phyloP scores from a whole-genome alignment of 2,329 filamentous ascomycete genomes.

The Tolypocladium ophioglossoides region DNA sequence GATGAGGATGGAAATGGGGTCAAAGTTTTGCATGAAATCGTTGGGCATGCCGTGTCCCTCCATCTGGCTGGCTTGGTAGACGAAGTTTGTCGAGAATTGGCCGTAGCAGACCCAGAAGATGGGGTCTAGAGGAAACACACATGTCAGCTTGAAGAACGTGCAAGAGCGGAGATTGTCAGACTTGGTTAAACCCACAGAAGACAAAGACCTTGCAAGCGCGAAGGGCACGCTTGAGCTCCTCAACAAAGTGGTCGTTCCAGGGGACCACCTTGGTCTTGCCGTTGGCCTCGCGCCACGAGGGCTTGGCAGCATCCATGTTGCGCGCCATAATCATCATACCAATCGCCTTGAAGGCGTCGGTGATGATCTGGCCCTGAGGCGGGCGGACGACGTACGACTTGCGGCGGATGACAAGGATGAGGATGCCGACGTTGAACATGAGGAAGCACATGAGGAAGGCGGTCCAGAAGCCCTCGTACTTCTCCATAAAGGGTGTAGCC shows the following conservation, averaged over 20 bases:
- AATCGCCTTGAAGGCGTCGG: conserved; percentile 46
- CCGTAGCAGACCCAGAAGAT: conserved; percentile 60
- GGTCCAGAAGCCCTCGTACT: conserved; percentile 56
- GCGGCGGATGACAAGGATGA: conserved; percentile 35
- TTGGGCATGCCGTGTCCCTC: conserved; percentile 56
- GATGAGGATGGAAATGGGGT: conserved; percentile 55
- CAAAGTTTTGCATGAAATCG: conserved; percentile 58
- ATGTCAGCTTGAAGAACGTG: not conserved
- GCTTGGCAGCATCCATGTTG: conserved; percentile 53
- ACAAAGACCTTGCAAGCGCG: conserved; percentile 63
- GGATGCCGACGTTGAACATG: conserved; percentile 52
- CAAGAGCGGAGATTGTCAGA: not conserved
- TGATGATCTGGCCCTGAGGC: conserved; percentile 52
- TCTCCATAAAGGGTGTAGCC: conserved; percentile 58
- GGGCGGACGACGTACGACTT: conserved; percentile 40
- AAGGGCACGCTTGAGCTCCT: conserved; percentile 55
- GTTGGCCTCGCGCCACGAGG: conserved; percentile 48
- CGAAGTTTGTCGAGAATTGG: conserved; percentile 57
- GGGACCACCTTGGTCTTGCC: conserved; percentile 30
- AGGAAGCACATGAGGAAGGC: conserved; percentile 48
- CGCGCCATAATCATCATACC: conserved; percentile 26
- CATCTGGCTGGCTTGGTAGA: conserved; percentile 50
- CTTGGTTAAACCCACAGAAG: conserved; percentile 30
- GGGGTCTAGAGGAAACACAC: conserved; percentile 28
- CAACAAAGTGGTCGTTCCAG: conserved; percentile 63